These are phyloP conservation scores for Heliamphora exappendiculata DNA, from an alignment of 148 eudicot genomes.

Conservation along the genomic window DNA sequence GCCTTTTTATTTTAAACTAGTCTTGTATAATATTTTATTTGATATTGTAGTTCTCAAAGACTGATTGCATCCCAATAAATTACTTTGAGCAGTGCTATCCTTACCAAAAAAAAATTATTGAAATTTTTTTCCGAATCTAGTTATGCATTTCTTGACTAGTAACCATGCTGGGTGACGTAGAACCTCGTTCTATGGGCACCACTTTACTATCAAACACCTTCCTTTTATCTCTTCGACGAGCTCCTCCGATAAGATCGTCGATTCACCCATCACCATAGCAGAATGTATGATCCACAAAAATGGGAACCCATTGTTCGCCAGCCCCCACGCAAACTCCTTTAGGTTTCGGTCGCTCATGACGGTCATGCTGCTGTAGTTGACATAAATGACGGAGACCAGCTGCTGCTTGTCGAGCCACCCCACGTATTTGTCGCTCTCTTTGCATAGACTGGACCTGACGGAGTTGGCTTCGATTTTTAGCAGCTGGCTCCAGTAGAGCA, in stretches of 20 bases:
- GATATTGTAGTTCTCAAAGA: too few relatives aligned
- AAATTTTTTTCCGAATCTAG: too few relatives aligned
- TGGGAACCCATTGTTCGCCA: not conserved
- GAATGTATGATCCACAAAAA: constrained; percentile 3
- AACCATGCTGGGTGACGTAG: not conserved
- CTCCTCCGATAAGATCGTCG: not conserved
- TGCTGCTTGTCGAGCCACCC: constrained; percentile 5
- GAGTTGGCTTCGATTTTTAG: not conserved
- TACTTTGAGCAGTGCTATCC: too few relatives aligned
- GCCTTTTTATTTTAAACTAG: too few relatives aligned
- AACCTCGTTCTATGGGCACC: not conserved
- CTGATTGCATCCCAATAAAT: too few relatives aligned
- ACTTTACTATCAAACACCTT: not conserved
- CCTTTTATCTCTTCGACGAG: constrained; percentile 4
- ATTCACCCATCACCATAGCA: constrained; percentile 4
- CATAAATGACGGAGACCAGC: not conserved
- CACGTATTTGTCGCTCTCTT: constrained; percentile 2
- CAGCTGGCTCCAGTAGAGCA: not conserved
- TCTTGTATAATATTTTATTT: too few relatives aligned
- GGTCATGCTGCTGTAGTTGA: constrained; percentile 6
- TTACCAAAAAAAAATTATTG: too few relatives aligned
- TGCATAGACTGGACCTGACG: constrained; percentile 3
- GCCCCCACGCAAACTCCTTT: constrained; percentile 12
- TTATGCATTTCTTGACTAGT: too few relatives aligned
- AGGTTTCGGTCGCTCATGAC: not conserved